Conservation (phyloP, 805 yeast species). For the Naumovozyma castellii region DNA sequence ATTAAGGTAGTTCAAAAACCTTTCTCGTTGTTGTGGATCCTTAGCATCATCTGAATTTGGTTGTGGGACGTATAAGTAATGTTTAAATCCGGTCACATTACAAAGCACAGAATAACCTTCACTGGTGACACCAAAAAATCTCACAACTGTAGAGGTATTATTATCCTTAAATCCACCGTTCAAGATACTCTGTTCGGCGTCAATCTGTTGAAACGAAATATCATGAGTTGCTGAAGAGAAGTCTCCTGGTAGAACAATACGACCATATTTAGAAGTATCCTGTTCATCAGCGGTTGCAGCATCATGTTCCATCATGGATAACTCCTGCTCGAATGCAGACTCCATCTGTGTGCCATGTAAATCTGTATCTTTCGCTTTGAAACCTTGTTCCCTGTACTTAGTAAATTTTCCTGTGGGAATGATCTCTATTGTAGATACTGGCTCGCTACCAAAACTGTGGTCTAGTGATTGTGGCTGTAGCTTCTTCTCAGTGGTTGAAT, state of each 20-base stretch:
- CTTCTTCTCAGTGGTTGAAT: slow-evolving; percentile 13
- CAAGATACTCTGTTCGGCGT: slow-evolving; percentile 73
- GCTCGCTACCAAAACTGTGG: slow-evolving; percentile 27
- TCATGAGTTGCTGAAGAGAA: slow-evolving; percentile 43
- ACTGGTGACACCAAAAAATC: slow-evolving; percentile 87
- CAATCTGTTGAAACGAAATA: slow-evolving; percentile 80
- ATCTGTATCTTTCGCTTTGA: slow-evolving; percentile 22
- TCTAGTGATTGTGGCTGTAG: slow-evolving; percentile 23
- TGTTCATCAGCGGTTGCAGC: slow-evolving; percentile 15
- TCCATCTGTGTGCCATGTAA: slow-evolving; percentile 15
- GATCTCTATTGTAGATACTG: slow-evolving; percentile 28
- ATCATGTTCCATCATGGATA: slow-evolving; percentile 27
- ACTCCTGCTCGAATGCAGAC: slow-evolving; percentile 25
- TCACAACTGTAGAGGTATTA: slow-evolving; percentile 44
- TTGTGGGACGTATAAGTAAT: slow-evolving; percentile 85
- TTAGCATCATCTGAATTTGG: slow-evolving; percentile 50
- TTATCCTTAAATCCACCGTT: slow-evolving; percentile 33
- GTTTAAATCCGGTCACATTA: slow-evolving; percentile 79
- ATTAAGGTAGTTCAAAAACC: slow-evolving; percentile 39
- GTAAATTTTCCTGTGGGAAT: slow-evolving; percentile 25
- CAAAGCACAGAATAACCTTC: slow-evolving; percentile 85
- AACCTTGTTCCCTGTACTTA: slow-evolving; percentile 26
- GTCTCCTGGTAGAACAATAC: slow-evolving; percentile 46
- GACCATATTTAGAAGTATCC: slow-evolving; percentile 37
- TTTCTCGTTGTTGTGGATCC: slow-evolving; percentile 27